phyloP scores from a whole-genome alignment of 2,329 filamentous ascomycete genomes.

The Nigrospora osmanthi region DNA sequence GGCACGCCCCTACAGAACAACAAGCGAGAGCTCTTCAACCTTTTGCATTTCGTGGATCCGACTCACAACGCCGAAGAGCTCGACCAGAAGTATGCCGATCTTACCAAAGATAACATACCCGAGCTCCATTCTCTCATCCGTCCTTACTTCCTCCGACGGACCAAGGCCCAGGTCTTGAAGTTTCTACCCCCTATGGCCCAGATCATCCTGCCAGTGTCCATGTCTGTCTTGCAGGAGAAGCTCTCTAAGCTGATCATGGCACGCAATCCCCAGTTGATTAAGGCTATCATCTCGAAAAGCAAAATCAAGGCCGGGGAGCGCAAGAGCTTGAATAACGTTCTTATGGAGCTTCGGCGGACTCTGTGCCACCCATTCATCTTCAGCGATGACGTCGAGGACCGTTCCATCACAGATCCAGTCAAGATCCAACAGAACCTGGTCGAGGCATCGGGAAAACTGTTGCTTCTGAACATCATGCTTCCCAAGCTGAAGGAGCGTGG shows the following conservation, averaged over 20 bases:
- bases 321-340: slow-evolving; percentile 81
- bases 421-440: slow-evolving; percentile 74
- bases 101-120: slow-evolving; percentile 75
- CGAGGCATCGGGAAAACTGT: slow-evolving; percentile 84
- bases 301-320: slow-evolving; percentile 64
- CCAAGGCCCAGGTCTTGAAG: slow-evolving; percentile 83
- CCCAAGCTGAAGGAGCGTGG: slow-evolving; percentile 80
- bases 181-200: slow-evolving; percentile 91
- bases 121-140: slow-evolving; percentile 79
- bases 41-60: slow-evolving; percentile 88
- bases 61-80: slow-evolving; percentile 60
- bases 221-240: slow-evolving; percentile 89
- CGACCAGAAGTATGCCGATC: slow-evolving; percentile 67
- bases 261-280: slow-evolving; percentile 83
- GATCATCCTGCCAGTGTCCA: slow-evolving; percentile 91
- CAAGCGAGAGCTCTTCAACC: slow-evolving; percentile 86
- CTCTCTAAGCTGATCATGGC: slow-evolving; percentile 89
- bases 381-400: slow-evolving; percentile 82
- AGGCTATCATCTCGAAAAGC: slow-evolving; percentile 69
- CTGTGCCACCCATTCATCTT: slow-evolving; percentile 96
- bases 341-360: slow-evolving; percentile 92
- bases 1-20: slow-evolving; percentile 92
- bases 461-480: slow-evolving; percentile 76
- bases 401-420: slow-evolving; percentile 44
- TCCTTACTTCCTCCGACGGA: slow-evolving; percentile 63